A percentile compares a stretch with the other conserved stretches of the same genome.
Evolutionary conservation across 768 basidiomycete species (phyloP).

Genomic region (Suillus weaverae): DNA sequence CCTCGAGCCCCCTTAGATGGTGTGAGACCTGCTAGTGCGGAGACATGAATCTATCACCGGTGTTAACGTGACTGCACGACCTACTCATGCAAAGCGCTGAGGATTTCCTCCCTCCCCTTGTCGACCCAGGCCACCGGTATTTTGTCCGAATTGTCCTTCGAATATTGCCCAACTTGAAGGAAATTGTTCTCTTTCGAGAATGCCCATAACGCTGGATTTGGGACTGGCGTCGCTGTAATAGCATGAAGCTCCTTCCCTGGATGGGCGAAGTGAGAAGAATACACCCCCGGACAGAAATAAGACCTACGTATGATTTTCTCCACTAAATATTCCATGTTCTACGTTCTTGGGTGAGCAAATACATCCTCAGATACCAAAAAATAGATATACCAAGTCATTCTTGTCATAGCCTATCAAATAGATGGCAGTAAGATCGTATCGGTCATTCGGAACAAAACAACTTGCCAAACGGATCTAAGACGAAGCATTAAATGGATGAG

Average conservation of each 20-base stretch:
- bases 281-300: not conserved
- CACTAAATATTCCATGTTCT: slow-evolving; percentile 72
- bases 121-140: not conserved
- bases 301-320: slow-evolving; percentile 59
- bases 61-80: not conserved
- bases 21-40: not conserved
- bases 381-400: slow-evolving; percentile 57
- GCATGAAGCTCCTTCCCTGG: slow-evolving; percentile 60
- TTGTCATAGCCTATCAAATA: slow-evolving; percentile 57
- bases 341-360: not conserved
- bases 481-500: slow-evolving; percentile 2
- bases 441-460: not conserved
- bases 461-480: slow-evolving; percentile 46
- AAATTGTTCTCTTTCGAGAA: slow-evolving; percentile 51
- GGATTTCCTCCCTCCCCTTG: not conserved
- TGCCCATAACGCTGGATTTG: slow-evolving; percentile 57
- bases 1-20: not conserved
- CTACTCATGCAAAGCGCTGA: not conserved
- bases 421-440: not conserved
- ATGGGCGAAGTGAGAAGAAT: slow-evolving; percentile 1
- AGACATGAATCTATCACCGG: not conserved
- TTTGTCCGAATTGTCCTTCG: not conserved
- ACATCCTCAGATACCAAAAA: not conserved
- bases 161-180: not conserved
- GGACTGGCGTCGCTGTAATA: slow-evolving; percentile 56